Conservation (phyloP, 768 basidiomycete species). For the Boletus speciosus region DNA sequence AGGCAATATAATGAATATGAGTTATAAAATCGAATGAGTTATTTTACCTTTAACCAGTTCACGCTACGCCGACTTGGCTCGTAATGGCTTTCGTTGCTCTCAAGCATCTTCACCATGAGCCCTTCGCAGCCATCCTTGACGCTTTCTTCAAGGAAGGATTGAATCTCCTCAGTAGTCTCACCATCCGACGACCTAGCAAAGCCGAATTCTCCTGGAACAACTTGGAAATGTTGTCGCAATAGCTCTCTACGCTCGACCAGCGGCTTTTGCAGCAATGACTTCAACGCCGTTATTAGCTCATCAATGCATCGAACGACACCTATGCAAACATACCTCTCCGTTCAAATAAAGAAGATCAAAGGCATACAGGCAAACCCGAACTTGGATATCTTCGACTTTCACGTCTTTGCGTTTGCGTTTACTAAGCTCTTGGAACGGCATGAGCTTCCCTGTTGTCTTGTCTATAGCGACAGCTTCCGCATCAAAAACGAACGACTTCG, state of each 20-base stretch:
- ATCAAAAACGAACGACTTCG: constrained; percentile 91
- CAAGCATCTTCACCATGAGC: constrained; percentile 99
- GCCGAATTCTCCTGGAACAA: constrained; percentile 84
- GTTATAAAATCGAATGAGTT: background rate
- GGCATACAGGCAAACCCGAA: constrained; percentile 92
- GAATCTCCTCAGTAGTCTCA: constrained; percentile 90
- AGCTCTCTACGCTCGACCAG: constrained; percentile 74
- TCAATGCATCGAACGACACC: background rate
- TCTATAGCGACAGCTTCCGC: constrained; percentile 97
- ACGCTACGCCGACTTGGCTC: constrained; percentile 94
- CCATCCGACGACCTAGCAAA: constrained; percentile 92
- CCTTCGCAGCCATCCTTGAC: constrained; percentile 99
- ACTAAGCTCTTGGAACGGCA: constrained; percentile 98
- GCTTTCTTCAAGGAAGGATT: constrained; percentile 90
- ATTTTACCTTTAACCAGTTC: constrained; percentile 91
- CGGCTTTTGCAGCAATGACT: constrained; percentile 82
- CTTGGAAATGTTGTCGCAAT: constrained; percentile 73
- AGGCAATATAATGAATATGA: constrained; percentile 6
- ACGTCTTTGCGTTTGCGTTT: constrained; percentile 96
- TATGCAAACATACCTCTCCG: constrained; percentile 64
- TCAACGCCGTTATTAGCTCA: constrained; percentile 5
- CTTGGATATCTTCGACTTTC: constrained; percentile 95
- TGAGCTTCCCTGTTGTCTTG: constrained; percentile 71
- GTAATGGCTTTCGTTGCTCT: constrained; percentile 87
- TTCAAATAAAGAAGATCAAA: constrained; percentile 97